Evolutionary conservation across 352 stramenopile species (phyloP), one percentile per base, ranked within the genome.

Genomic region (Globisporangium paddicum): DNA sequence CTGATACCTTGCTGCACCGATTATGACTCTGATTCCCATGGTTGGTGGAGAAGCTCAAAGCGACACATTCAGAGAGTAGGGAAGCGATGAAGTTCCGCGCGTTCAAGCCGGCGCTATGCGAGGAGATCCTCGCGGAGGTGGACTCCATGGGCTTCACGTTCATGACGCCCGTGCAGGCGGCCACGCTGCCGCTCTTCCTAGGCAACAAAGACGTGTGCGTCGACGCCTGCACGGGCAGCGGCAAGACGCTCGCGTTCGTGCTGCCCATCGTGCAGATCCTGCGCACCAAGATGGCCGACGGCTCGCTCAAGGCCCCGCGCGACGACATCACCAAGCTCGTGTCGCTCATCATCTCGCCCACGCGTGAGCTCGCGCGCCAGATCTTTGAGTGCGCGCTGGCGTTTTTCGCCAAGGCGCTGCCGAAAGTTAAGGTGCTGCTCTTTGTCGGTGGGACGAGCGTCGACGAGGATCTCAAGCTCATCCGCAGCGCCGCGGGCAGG

Each of bases 171-270:
- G 93, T 98, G 34, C 93, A 98, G 71, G 77, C 84, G 2, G 86
- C 93, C 3, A 92, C 85, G 44, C 79, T 98, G 37, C 95, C 95
- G 59, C 83, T 97, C 9, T 98, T 98, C 55, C 64, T 98, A 28
- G 84, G 75, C 26, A 93, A 98, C 75, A 98, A 98, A 60, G 92
- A 97, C 62, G 91, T 98, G 32, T 96, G 85, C 41, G 93, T 98
- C 25, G 87, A 98, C 64, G 95, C 95, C n/a, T 95, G 86, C 61
- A 98, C 96, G 25, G 95, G 95, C 35, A 97, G 82, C 14, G 95
- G 95, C 55, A 98, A 98, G 77, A 98, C 96, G 35, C 71, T 98
- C 26, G 84, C 96, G 35, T 98, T 98, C 70, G 83, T 98, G 54
- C 66, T 98, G 60, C 93, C 95, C n/a, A 84, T 97, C 37, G 79